Conservation (phyloP, 345 rosid species). For the Leavenworthia alabamica region DNA sequence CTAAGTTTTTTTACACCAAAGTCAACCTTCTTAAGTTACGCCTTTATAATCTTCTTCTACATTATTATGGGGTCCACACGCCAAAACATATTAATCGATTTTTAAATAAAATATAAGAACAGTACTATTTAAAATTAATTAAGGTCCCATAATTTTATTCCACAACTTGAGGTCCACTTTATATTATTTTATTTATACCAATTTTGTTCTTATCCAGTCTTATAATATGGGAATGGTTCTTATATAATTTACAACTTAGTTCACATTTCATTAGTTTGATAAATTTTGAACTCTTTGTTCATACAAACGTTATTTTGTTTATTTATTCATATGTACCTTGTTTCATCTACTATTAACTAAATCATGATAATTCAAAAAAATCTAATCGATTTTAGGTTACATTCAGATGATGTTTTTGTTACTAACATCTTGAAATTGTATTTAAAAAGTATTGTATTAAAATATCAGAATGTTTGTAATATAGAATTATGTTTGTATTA, state of each 20-base stretch:
- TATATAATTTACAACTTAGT: background rate
- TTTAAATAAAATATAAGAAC: background rate
- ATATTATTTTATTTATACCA: background rate
- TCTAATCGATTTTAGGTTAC: too few relatives aligned
- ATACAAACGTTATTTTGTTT: too few relatives aligned
- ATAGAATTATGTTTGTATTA: too few relatives aligned
- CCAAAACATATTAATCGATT: slow-evolving; percentile 6
- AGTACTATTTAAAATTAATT: background rate
- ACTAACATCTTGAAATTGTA: too few relatives aligned
- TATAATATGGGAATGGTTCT: background rate
- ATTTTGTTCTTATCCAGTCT: background rate
- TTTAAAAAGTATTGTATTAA: too few relatives aligned
- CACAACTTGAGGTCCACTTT: slow-evolving; percentile 20
- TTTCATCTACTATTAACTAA: too few relatives aligned
- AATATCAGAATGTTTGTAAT: too few relatives aligned
- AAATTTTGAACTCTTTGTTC: background rate
- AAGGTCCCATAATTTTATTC: slow-evolving; percentile 11
- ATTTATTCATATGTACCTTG: too few relatives aligned
- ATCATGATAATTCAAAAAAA: too few relatives aligned
- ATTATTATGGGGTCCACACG: slow-evolving; percentile 48
- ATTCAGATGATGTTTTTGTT: too few relatives aligned
- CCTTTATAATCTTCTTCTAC: slow-evolving; percentile 14
- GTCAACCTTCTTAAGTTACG: slow-evolving; percentile 46
- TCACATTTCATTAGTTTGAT: background rate
- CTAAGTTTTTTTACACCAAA: slow-evolving; percentile 48